Evolutionary conservation across 805 yeast genomes (phyloP).

Genomic region (Ogataea zsoltii): DNA sequence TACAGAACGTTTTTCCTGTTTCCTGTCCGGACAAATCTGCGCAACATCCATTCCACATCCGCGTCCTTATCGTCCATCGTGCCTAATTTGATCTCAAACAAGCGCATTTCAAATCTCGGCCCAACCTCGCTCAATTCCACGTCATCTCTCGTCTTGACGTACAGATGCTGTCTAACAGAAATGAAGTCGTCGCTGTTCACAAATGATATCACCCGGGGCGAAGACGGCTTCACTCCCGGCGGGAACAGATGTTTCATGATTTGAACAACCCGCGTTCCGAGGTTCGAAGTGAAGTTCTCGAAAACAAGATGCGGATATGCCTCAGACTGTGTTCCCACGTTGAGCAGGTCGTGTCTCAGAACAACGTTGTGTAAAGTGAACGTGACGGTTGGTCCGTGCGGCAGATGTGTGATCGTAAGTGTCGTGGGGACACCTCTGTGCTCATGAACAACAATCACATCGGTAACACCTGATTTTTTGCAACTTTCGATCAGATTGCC

Average conservation of each 20-base stretch:
- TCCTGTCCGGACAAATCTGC: slow-evolving; percentile 93
- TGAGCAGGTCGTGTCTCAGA: slow-evolving; percentile 85
- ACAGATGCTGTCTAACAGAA: slow-evolving; percentile 92
- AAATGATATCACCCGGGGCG: slow-evolving; percentile 90
- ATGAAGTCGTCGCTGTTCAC: slow-evolving; percentile 89
- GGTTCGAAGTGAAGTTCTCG: slow-evolving; percentile 78
- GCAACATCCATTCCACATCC: slow-evolving; percentile 94
- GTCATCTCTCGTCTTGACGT: slow-evolving; percentile 81
- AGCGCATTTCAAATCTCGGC: slow-evolving; percentile 96
- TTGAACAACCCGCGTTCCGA: slow-evolving; percentile 81
- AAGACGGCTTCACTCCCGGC: slow-evolving; percentile 91
- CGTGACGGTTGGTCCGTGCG: slow-evolving; percentile 96
- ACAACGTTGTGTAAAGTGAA: slow-evolving; percentile 95
- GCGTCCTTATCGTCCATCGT: slow-evolving; percentile 95
- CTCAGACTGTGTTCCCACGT: slow-evolving; percentile 86
- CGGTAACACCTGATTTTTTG: slow-evolving; percentile 73
- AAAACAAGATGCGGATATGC: slow-evolving; percentile 92
- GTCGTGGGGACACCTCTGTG: slow-evolving; percentile 99
- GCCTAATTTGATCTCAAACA: slow-evolving; percentile 85
- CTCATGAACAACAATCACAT: slow-evolving; percentile 84
- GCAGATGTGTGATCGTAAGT: slow-evolving; percentile 88
- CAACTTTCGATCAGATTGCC: slow-evolving; percentile 84
- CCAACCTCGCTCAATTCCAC: slow-evolving; percentile 96
- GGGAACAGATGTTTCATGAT: slow-evolving; percentile 89
- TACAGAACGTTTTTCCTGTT: slow-evolving; percentile 69